phyloP scores from a whole-genome alignment of 176 grass and related monocot genomes.

The Triticum monococcum region DNA sequence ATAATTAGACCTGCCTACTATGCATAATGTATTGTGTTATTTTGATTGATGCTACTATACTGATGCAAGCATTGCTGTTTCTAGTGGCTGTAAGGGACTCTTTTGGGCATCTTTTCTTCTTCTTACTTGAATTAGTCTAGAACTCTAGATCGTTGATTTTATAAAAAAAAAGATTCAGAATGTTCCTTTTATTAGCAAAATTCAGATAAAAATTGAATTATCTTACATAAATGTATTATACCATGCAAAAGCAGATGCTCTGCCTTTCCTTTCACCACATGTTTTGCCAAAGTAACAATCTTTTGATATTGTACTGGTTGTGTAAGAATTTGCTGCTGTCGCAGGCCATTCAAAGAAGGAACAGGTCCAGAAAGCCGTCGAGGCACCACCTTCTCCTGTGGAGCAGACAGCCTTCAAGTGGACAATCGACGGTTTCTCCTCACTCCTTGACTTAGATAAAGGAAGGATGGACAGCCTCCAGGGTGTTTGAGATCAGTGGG shows the following conservation, averaged over 20 bases:
- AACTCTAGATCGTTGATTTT: not conserved
- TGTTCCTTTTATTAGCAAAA: not conserved
- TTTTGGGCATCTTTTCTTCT: not conserved
- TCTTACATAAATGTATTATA: not conserved
- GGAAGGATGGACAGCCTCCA: conserved; percentile 40
- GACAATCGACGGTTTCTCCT: conserved; percentile 40
- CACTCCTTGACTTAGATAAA: conserved; percentile 28
- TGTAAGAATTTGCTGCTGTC: not conserved
- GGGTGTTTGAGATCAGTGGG: conserved; percentile 32
- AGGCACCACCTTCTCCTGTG: not conserved
- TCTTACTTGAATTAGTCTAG: not conserved
- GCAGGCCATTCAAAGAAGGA: not conserved
- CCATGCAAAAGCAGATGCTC: not conserved
- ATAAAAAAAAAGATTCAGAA: not conserved
- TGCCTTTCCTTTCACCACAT: not conserved
- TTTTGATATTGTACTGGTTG: not conserved
- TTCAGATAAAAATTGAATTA: not conserved
- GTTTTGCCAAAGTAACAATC: not conserved
- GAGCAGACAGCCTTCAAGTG: conserved; percentile 29
- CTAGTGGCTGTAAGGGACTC: not conserved
- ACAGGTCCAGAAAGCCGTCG: no score
- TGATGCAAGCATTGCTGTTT: not conserved
- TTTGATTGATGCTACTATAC: not conserved
- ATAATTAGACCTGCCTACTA: not conserved
- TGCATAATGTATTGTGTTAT: not conserved